A percentile compares a stretch with the other conserved stretches of the same genome.
These are phyloP conservation scores for Lepidium aucheri DNA, from an alignment of 345 rosid species.

Conservation along the genomic window DNA sequence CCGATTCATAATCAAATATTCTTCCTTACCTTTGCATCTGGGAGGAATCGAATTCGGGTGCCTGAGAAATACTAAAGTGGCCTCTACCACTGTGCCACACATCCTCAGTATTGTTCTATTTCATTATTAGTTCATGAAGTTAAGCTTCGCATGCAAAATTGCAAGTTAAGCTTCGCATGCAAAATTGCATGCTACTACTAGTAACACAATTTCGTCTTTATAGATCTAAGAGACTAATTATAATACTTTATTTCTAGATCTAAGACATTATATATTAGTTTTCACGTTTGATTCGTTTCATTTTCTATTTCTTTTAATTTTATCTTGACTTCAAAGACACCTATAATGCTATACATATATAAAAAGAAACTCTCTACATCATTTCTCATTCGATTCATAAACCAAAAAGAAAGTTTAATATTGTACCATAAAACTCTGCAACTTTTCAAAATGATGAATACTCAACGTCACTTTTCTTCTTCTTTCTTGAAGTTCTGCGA, in stretches of 20 bases:
- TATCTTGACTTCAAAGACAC: neutral
- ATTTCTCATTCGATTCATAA: slow-evolving; percentile 7
- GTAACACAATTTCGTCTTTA: neutral
- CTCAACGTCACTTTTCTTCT: slow-evolving; percentile 23
- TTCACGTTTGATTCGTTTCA: slow-evolving; percentile 18
- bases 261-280: neutral
- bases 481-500: slow-evolving; percentile 21
- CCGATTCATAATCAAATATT: no score
- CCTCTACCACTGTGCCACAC: no score
- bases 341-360: slow-evolving; percentile 6
- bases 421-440: neutral
- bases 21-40: no score
- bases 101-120: no score
- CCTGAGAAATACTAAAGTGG: no score
- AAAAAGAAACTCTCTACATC: neutral
- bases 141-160: no score
- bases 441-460: slow-evolving; percentile 6
- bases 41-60: no score
- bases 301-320: neutral
- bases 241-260: slow-evolving; percentile 7
- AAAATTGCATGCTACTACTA: neutral
- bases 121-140: no score
- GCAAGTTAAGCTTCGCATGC: neutral
- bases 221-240: neutral
- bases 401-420: neutral